Percentiles rank a stretch among this genome's conserved stretches.
Evolutionary conservation across 768 basidiomycete genomes (phyloP).

Genomic region (Pleurotus salmoneostramineus): DNA sequence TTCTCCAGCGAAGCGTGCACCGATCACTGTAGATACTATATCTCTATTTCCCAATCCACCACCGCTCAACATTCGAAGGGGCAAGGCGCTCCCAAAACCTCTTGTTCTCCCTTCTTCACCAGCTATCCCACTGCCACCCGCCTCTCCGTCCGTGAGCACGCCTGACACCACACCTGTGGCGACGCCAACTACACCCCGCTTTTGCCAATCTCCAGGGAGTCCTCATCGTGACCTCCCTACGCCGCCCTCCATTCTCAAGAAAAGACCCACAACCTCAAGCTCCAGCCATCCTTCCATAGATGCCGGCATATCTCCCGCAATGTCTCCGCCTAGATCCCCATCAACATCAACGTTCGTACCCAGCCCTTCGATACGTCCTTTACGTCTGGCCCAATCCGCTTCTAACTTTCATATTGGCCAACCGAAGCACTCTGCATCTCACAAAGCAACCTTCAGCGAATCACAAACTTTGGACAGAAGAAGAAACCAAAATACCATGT

Average conservation of each 20-base stretch:
- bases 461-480: conserved; percentile 2
- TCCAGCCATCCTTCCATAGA: conserved; percentile 7
- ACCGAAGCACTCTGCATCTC: conserved; percentile 8
- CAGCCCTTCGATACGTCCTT: conserved; percentile 1
- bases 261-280: conserved; percentile 5
- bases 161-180: conserved; percentile 37
- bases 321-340: conserved; percentile 27
- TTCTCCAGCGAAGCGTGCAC: neutral
- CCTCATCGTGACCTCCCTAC: conserved; percentile 11
- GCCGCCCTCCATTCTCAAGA: conserved; percentile 18
- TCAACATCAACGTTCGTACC: neutral
- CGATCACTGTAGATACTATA: neutral
- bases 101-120: conserved; percentile 30
- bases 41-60: conserved; percentile 14
- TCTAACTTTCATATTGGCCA: conserved; percentile 12
- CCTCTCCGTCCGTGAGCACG: conserved; percentile 28
- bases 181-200: conserved; percentile 35
- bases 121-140: conserved; percentile 24
- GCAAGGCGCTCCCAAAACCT: conserved; percentile 27
- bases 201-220: conserved; percentile 5
- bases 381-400: conserved; percentile 20
- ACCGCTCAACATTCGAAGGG: conserved; percentile 11
- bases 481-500: neutral
- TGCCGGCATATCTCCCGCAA: conserved; percentile 28
- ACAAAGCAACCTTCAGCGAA: conserved; percentile 21